Conservation (phyloP, 106 monocot genomes). For the Xerophyta viscosa region DNA sequence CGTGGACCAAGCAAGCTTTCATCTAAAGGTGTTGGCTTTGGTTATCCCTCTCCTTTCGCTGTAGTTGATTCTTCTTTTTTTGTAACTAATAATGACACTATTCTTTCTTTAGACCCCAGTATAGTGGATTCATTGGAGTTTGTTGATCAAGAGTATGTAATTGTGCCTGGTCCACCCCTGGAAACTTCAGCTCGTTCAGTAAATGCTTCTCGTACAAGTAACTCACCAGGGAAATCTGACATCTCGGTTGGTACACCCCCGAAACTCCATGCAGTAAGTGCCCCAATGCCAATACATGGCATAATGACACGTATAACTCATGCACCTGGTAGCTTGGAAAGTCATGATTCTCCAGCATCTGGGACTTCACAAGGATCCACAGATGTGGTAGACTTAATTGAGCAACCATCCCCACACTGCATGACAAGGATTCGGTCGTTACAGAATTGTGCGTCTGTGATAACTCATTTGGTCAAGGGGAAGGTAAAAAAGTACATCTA, state of each 20-base stretch:
- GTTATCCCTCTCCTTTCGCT: neutral
- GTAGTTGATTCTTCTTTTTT: neutral
- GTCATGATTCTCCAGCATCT: conserved; percentile 39
- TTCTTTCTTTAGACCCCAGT: conserved; percentile 29
- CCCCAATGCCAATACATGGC: conserved; percentile 73
- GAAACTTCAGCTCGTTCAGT: conserved; percentile 62
- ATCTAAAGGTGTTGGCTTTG: conserved; percentile 28
- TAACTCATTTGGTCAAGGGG: conserved; percentile 70
- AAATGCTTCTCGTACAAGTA: conserved; percentile 25
- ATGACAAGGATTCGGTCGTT: conserved; percentile 72
- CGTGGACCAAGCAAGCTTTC: conserved; percentile 8
- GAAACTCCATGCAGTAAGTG: conserved; percentile 37
- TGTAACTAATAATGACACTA: conserved; percentile 3
- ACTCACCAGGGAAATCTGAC: conserved; percentile 50
- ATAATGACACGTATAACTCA: conserved; percentile 8
- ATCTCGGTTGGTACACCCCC: conserved; percentile 24
- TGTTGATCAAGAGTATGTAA: conserved; percentile 82
- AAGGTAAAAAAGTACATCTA: conserved; percentile 42
- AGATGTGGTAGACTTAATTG: conserved; percentile 59
- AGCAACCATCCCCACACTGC: conserved; percentile 60
- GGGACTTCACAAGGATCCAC: conserved; percentile 69
- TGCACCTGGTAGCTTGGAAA: conserved; percentile 37
- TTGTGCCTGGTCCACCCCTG: conserved; percentile 61
- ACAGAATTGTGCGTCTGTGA: conserved; percentile 59
- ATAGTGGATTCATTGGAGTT: conserved; percentile 74